phyloP scores from a whole-genome alignment of 208 protist species.

The Leishmania mexicana region DNA sequence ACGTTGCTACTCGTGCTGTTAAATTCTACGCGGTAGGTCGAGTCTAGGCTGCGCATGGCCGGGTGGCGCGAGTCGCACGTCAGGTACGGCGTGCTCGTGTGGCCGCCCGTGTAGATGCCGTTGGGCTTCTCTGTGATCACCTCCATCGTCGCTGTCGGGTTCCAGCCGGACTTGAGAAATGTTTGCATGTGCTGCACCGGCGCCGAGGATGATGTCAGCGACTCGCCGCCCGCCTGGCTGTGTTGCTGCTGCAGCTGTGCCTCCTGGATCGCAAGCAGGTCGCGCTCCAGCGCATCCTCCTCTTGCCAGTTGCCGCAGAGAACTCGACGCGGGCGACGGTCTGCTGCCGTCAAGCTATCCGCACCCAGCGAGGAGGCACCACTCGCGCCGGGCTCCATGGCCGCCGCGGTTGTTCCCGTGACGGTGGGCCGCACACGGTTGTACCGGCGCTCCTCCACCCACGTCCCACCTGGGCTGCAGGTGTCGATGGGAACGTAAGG shows the following conservation, averaged over 20 bases:
- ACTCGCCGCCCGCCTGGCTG: background rate
- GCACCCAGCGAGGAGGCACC: slow-evolving; percentile 1
- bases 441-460: slow-evolving; percentile 91
- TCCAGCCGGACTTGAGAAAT: slow-evolving; percentile 22
- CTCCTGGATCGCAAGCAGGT: slow-evolving; percentile 58
- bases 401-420: slow-evolving; percentile 5
- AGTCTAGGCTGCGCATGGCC: slow-evolving; percentile 46
- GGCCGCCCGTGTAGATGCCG: slow-evolving; percentile 58
- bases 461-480: slow-evolving; percentile 80
- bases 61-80: slow-evolving; percentile 57
- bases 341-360: slow-evolving; percentile 2
- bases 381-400: background rate
- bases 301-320: slow-evolving; percentile 92
- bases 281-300: slow-evolving; percentile 74
- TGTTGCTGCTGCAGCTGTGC: slow-evolving; percentile 27
- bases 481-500: slow-evolving; percentile 89
- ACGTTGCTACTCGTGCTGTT: slow-evolving; percentile 65
- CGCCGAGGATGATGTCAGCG: slow-evolving; percentile 11
- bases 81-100: slow-evolving; percentile 80
- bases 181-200: slow-evolving; percentile 10
- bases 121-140: slow-evolving; percentile 49
- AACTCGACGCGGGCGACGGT: slow-evolving; percentile 53
- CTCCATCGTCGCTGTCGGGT: slow-evolving; percentile 54
- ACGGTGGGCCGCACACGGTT: slow-evolving; percentile 68
- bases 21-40: slow-evolving; percentile 79